Base-by-base conservation (phyloP, 169 alveolate genomes). In the Cryptosporidium parvum region DNA sequence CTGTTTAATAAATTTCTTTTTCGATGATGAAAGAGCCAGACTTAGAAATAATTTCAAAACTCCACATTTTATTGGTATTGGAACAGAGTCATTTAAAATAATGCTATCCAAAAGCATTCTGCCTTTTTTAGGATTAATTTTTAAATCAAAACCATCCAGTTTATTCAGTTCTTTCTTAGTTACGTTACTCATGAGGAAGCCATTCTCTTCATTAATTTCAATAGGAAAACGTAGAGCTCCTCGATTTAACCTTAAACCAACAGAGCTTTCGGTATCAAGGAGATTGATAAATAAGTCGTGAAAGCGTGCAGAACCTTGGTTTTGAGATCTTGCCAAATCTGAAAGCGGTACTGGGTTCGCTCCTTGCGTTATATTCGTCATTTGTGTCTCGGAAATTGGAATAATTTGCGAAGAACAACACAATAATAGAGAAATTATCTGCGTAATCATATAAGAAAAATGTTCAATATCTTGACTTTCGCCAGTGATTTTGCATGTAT, bases 201-300 rank as follows among this genome's bases (percentile, higher is more conserved):
- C 89, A 80, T 80, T 61, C 53, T 80, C 89, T 31, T 80, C 89
- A 65, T 80, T 51, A 26, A 80, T 45, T 65, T 80, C 80, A 23
- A 80, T 42, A 9, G 89, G 89, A 39, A 62, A 45, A 10, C 42
- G 3, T 8, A 29, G 18, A 8, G 3, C 18, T n/a, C 69, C 80
- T 23, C 51, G 12, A 10, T 16, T 67, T 44, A 80, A 29, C 29
- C 35, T 73, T 18, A 73, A 42, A 4, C 89, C 89, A 23, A 80
- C 70, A 5, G 89, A 59, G 39, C 89, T 80, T 3, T 80, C 89
- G 5, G 89, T 61, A 59, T 80, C 80, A 26, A 80, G 75, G 0
- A 80, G 58, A 45, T 35, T 80, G 9, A 80, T 16, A 62, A 80
- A 62, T 80, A 80, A 59, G 26, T 80, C 89, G 23, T 80, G 89